These are phyloP conservation scores for Cyclanthera cordifolia DNA, from an alignment of 306 rosid species.

Conservation along the genomic window DNA sequence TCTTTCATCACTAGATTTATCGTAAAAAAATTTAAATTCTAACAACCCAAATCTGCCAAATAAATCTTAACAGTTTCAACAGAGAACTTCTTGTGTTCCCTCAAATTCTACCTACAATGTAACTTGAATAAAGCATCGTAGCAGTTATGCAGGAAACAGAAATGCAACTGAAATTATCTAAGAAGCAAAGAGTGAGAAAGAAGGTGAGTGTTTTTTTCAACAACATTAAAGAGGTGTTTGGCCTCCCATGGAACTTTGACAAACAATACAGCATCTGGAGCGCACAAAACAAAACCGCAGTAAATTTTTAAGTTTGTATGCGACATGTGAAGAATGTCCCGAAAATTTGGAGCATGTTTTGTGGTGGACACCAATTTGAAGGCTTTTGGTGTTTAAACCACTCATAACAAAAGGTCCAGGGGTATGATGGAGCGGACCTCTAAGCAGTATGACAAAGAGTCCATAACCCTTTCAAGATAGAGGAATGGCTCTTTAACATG, in stretches of 20 bases:
- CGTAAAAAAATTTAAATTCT: background rate
- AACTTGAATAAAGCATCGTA: background rate
- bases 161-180: conserved; percentile 1
- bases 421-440: no score
- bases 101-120: background rate
- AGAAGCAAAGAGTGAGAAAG: background rate
- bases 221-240: background rate
- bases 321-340: no score
- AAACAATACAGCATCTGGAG: background rate
- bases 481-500: no score
- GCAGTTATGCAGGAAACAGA: background rate
- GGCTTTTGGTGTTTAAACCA: no score
- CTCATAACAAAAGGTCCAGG: no score
- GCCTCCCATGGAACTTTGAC: background rate
- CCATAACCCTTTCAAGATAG: no score
- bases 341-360: no score
- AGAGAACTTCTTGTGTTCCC: background rate
- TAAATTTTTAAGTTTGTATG: background rate
- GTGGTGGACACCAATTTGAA: no score
- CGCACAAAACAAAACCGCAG: background rate
- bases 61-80: background rate
- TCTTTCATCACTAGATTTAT: background rate
- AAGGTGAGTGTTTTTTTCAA: background rate
- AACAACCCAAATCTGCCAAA: background rate
- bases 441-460: no score